Evolutionary conservation across 148 eudicot genomes (phyloP).

Genomic region (Mesembryanthemum crystallinum): DNA sequence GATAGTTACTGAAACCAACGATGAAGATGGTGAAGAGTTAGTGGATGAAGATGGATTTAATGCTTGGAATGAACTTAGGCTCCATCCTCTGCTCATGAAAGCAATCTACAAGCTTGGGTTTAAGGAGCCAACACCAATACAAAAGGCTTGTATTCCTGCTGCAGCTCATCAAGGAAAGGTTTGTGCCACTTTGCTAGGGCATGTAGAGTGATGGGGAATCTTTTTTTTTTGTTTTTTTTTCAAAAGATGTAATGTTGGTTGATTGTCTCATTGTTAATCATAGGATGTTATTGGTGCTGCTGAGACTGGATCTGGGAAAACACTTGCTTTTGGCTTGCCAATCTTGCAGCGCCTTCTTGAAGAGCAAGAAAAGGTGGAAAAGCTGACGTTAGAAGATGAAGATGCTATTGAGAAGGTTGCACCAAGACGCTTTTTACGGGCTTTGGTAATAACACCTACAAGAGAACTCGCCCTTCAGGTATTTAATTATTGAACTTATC

Average conservation of each 20-base stretch:
- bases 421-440: slow-evolving; percentile 60
- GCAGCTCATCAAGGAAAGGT: slow-evolving; percentile 99
- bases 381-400: slow-evolving; percentile 40
- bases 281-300: slow-evolving; percentile 99
- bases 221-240: too few relatives aligned
- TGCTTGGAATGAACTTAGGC: slow-evolving; percentile 91
- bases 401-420: slow-evolving; percentile 54
- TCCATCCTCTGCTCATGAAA: slow-evolving; percentile 78
- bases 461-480: slow-evolving; percentile 99
- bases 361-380: slow-evolving; percentile 76
- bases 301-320: slow-evolving; percentile 97
- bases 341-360: slow-evolving; percentile 92
- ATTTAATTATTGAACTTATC: slow-evolving; percentile 4
- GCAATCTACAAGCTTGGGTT: slow-evolving; percentile 75
- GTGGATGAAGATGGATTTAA: slow-evolving; percentile 66
- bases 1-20: slow-evolving; percentile 30
- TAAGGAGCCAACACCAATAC: slow-evolving; percentile 93
- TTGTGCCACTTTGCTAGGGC: slow-evolving; percentile 15
- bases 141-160: slow-evolving; percentile 90
- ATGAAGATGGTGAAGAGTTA: slow-evolving; percentile 39
- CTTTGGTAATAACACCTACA: slow-evolving; percentile 86
- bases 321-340: slow-evolving; percentile 97
- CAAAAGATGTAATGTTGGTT: not conserved
- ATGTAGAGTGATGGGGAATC: not conserved
- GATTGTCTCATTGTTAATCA: slow-evolving; percentile 13